phyloP scores from a whole-genome alignment of 2,329 filamentous ascomycete species.

The Aspergillus spinulosporus region DNA sequence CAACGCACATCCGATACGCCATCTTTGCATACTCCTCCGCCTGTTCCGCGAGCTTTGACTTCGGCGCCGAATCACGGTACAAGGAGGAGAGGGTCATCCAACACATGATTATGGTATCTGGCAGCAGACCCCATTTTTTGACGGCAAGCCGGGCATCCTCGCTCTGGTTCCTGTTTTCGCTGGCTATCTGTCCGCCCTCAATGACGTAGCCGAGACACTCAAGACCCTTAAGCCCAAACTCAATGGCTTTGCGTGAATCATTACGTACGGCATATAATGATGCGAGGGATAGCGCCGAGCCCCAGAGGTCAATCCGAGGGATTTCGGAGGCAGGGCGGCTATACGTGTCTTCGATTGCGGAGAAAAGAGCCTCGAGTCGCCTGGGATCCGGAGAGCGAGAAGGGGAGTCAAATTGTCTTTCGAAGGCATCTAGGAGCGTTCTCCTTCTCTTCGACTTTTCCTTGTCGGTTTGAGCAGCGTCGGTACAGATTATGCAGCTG shows the following conservation, averaged over 20 bases:
- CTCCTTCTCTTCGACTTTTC: slow-evolving; percentile 18
- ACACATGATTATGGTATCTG: slow-evolving; percentile 25
- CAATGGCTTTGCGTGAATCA: slow-evolving; percentile 19
- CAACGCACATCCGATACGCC: slow-evolving; percentile 36
- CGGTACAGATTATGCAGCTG: slow-evolving; percentile 26
- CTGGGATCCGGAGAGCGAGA: not conserved
- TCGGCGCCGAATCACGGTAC: slow-evolving; percentile 25
- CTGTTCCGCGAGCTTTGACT: slow-evolving; percentile 15
- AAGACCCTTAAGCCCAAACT: slow-evolving; percentile 25
- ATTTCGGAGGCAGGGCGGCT: slow-evolving; percentile 24
- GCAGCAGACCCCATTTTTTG: slow-evolving; percentile 33
- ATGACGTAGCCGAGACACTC: slow-evolving; percentile 30
- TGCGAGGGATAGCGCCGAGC: slow-evolving; percentile 24
- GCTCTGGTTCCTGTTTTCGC: not conserved
- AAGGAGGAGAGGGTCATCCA: slow-evolving; percentile 31
- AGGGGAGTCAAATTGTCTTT: not conserved
- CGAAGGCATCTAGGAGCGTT: slow-evolving; percentile 11
- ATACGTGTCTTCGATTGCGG: slow-evolving; percentile 26
- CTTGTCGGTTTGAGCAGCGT: slow-evolving; percentile 10
- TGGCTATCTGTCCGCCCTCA: slow-evolving; percentile 22
- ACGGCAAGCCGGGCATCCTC: slow-evolving; percentile 16
- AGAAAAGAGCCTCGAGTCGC: slow-evolving; percentile 19
- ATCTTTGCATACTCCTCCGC: slow-evolving; percentile 34
- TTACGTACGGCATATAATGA: slow-evolving; percentile 1
- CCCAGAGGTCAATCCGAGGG: slow-evolving; percentile 26